Evolutionary conservation across 306 rosid genomes (phyloP).

Genomic region (Quercus agrifolia): DNA sequence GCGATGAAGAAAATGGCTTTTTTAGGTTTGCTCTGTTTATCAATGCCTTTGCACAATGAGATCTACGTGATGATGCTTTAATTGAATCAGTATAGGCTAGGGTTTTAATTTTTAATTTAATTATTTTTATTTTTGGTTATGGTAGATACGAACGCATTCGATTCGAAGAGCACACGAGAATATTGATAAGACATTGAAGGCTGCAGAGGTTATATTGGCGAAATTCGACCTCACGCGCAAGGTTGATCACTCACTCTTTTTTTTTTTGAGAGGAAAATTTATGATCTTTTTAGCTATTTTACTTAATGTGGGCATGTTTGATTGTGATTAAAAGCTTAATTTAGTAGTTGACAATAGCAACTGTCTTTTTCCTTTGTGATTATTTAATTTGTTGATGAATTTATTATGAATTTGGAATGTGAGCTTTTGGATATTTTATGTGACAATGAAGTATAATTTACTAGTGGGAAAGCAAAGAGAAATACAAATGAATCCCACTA

Average conservation of each 20-base stretch:
- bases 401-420: background rate
- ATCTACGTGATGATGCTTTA: background rate
- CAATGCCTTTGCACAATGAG: constrained; percentile 17
- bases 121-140: constrained; percentile 3
- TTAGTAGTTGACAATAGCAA: background rate
- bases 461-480: background rate
- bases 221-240: constrained; percentile 82
- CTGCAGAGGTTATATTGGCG: constrained; percentile 65
- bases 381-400: background rate
- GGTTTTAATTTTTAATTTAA: background rate
- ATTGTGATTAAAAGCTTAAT: background rate
- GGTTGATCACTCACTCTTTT: constrained; percentile 40
- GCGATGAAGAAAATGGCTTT: background rate
- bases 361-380: background rate
- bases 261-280: background rate
- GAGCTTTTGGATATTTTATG: constrained; percentile 1
- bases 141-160: constrained; percentile 83
- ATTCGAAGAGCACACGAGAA: constrained; percentile 90
- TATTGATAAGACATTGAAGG: constrained; percentile 75
- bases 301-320: background rate
- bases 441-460: background rate
- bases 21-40: background rate
- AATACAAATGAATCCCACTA: background rate
- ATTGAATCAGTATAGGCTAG: constrained; percentile 1
- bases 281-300: no score